phyloP scores from a whole-genome alignment of 768 basidiomycete genomes.

The Termitomyces bulborhizus region DNA sequence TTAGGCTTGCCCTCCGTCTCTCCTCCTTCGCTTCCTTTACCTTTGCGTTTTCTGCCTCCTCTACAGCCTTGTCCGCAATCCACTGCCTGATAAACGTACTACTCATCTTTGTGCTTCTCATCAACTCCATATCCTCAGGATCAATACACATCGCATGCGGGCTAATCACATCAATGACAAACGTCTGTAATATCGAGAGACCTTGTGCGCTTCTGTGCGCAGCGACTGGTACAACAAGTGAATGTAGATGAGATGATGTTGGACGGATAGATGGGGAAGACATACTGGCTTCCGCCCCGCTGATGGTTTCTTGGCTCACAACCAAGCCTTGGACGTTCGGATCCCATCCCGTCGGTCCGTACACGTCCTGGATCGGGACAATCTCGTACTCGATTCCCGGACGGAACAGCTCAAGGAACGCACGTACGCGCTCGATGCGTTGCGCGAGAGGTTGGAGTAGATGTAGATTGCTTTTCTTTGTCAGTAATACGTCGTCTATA shows the following conservation, averaged over 20 bases:
- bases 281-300: conserved; percentile 72
- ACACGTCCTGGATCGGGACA: conserved; percentile 77
- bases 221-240: conserved; percentile 44
- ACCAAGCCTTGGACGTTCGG: conserved; percentile 88
- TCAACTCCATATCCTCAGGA: conserved; percentile 56
- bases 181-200: conserved; percentile 58
- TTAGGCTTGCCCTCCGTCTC: background rate
- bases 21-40: background rate
- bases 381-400: conserved; percentile 61
- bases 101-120: conserved; percentile 86
- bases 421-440: conserved; percentile 53
- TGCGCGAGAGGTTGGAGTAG: conserved; percentile 55
- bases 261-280: conserved; percentile 8
- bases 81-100: conserved; percentile 90
- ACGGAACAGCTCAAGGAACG: conserved; percentile 68
- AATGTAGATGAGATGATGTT: background rate
- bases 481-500: conserved; percentile 64
- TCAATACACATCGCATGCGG: conserved; percentile 52
- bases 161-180: conserved; percentile 89
- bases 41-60: conserved; percentile 2
- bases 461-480: conserved; percentile 63
- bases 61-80: conserved; percentile 36
- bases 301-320: conserved; percentile 82
- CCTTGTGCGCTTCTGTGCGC: conserved; percentile 45
- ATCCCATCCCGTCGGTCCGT: conserved; percentile 87